A percentile compares a stretch with the other conserved stretches of the same genome.
Conservation (phyloP, 164 flowering plant species). For the Vitis amurensis region DNA sequence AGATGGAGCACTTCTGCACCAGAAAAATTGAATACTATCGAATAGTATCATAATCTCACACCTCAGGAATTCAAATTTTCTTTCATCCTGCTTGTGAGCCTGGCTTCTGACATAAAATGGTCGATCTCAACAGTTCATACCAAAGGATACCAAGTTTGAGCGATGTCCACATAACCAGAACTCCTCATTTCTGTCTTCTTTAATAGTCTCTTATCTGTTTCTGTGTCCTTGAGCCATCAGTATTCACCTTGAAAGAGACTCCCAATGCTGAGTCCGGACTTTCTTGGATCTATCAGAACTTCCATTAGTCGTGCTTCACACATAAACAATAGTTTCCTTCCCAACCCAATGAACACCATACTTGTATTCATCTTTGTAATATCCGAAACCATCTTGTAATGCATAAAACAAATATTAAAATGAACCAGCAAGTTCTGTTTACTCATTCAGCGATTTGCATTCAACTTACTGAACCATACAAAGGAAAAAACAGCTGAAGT, state of each 20-base stretch:
- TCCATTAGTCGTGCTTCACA: slow-evolving; percentile 1
- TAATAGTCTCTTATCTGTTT: neutral
- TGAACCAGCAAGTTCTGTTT: no score
- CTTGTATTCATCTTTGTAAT: no score
- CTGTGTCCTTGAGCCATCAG: no score
- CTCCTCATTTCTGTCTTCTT: neutral
- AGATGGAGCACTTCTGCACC: no score
- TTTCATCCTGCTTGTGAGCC: neutral
- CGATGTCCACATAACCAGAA: neutral
- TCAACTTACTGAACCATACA: no score
- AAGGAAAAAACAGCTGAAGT: no score
- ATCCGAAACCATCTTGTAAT: no score
- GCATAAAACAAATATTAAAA: no score
- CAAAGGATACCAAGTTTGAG: neutral
- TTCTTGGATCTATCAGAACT: slow-evolving; percentile 26
- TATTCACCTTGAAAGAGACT: neutral
- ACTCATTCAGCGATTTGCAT: no score
- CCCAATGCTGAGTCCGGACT: slow-evolving; percentile 21
- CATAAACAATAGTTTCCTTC: neutral
- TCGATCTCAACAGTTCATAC: neutral
- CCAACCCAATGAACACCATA: no score
- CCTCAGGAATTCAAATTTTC: neutral
- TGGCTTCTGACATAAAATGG: neutral
- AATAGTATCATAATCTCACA: no score
- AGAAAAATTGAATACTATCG: no score